phyloP scores from a whole-genome alignment of 345 rosid species.

The Kandelia obovata region DNA sequence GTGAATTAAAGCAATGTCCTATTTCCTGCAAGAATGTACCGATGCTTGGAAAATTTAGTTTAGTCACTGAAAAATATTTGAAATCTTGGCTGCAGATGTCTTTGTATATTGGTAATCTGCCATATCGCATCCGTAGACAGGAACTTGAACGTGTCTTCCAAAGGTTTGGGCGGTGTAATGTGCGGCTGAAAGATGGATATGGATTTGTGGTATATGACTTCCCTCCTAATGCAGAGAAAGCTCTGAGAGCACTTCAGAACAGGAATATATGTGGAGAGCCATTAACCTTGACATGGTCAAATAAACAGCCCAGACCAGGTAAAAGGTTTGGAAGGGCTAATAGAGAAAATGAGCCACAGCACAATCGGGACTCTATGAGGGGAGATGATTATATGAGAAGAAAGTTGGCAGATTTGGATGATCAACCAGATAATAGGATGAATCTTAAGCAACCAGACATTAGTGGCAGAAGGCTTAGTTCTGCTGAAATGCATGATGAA shows the following conservation, averaged over 20 bases:
- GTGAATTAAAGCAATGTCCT: not conserved
- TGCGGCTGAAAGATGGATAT: constrained; percentile 43
- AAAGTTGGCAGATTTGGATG: constrained; percentile 18
- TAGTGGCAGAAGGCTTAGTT: constrained; percentile 15
- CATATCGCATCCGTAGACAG: constrained; percentile 28
- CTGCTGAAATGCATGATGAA: constrained; percentile 20
- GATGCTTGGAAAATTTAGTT: not conserved
- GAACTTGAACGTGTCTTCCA: constrained; percentile 42
- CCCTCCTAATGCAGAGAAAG: constrained; percentile 46
- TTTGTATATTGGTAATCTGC: constrained; percentile 40
- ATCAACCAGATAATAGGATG: constrained; percentile 14
- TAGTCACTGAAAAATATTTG: not conserved
- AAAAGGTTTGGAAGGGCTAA: constrained; percentile 21
- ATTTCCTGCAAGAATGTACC: not conserved
- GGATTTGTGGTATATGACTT: constrained; percentile 51
- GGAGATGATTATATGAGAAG: constrained; percentile 11
- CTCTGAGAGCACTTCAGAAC: constrained; percentile 40
- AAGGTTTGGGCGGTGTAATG: constrained; percentile 40
- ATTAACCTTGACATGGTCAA: constrained; percentile 50
- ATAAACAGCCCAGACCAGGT: constrained; percentile 40
- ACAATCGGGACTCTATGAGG: constrained; percentile 15
- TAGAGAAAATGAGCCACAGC: constrained; percentile 17
- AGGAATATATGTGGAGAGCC: constrained; percentile 40
- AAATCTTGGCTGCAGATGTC: constrained; percentile 38
- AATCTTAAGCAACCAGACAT: constrained; percentile 15